Evolutionary conservation across 2,329 filamentous ascomycete species (phyloP), one percentile per base, ranked within the genome.

Genomic region (Thielaviopsis populi): DNA sequence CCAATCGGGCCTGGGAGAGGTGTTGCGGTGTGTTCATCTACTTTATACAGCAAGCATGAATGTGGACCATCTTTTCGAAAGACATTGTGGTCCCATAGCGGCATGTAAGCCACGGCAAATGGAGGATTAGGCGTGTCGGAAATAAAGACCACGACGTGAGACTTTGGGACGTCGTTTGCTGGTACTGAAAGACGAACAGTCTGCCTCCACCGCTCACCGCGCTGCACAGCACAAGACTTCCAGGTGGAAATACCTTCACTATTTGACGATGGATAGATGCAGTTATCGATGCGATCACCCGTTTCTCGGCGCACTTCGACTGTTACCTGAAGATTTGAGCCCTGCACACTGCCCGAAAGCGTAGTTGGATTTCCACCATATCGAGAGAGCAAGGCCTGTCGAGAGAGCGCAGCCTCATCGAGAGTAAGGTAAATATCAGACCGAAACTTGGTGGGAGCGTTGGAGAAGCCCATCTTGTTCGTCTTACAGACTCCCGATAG

Each of bases 391-490:
- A 86, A 73, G 41, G 87, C 85, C 69, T 95, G 89, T 65, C 85
- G 84, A 19, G 87, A 85, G 27, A 99, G 77, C n/a, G 85, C 79
- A 0, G 90, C 88, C 67, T 90, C 85, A 65, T 85, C 84, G 59
- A 99, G 74, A 0, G 91, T 96, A 54, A 99, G 74, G 72, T 99
- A 99, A 61, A 99, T 97, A 72, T 99, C 95, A 11, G 91, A 96
- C 69, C 95, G 81, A 17, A 88, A 80, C 71, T 90, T 91, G 0
- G 87, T 91, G 0, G 94, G 92, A 1, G 91, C 91, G 13, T 91
- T 91, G 2, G 92, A 89, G 72, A 99, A 97, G 1, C 91, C 94
- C 73, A 97, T 91, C 72, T 94, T 94, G 69, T 80, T 87, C 0
- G 91, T 95, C 72, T 87, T 87, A 65, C 80, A 80, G 66, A 97